Conservation (phyloP, 75 land plant species). For the Picea sitchensis region DNA sequence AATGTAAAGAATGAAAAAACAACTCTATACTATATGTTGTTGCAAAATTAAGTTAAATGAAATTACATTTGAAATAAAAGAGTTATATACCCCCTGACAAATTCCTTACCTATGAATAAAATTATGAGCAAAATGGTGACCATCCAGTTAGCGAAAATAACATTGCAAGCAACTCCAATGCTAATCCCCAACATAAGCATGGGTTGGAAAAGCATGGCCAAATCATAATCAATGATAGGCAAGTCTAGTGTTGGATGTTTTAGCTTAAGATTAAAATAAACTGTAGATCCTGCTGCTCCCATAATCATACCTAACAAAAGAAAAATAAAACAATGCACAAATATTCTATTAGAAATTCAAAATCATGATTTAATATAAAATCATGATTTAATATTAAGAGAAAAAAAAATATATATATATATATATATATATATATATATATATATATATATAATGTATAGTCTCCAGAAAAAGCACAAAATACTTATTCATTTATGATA, state of each 20-base stretch:
- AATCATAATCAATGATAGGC: conserved; percentile 75
- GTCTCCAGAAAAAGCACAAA: too few species aligned
- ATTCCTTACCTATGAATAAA: conserved; percentile 42
- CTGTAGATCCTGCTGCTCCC: conserved; percentile 56
- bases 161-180: conserved; percentile 72
- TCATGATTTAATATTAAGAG: too few species aligned
- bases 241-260: conserved; percentile 55
- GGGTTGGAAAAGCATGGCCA: conserved; percentile 71
- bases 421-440: too few species aligned
- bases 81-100: too few species aligned
- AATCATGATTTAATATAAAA: too few species aligned
- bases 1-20: background rate
- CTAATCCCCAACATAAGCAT: conserved; percentile 87
- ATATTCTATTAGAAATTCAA: too few species aligned
- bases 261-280: conserved; percentile 54
- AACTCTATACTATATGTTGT: too few species aligned
- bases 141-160: conserved; percentile 78
- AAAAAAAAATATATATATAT: too few species aligned
- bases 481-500: too few species aligned
- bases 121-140: conserved; percentile 58
- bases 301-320: conserved; percentile 56
- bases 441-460: too few species aligned
- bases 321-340: background rate
- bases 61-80: too few species aligned
- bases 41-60: too few species aligned